Base-by-base conservation (phyloP, 1,284 basidiomycete species). In the Sanghuangporus weigelae region DNA sequence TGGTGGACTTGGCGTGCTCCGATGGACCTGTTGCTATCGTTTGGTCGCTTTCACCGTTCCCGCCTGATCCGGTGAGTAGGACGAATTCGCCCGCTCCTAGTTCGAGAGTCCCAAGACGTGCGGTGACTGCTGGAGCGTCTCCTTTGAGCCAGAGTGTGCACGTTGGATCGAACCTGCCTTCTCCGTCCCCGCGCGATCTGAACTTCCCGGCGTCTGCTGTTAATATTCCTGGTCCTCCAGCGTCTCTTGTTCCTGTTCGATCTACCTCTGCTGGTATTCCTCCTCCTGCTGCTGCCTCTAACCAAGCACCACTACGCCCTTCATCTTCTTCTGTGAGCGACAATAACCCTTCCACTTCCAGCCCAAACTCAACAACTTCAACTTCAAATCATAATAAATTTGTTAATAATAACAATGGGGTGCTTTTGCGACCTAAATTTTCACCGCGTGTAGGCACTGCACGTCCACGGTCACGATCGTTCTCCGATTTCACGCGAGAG, bases 381-480 rank as follows among this genome's bases (percentile, higher is more conserved):
- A 42, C 40, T 42, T 42, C 40, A 42, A 42, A 42, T 42, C n/a
- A 11, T 42, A 12, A 11, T 11, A 42, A 42, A 11, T 3, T 3
- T 42, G 12, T n/a, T 42, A 31, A 31, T 31, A 31, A 31, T 31
- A 31, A 31, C 26, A 31, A 31, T 31, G 71, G 67, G 10, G 73
- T 73, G 1, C 82, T 88, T 26, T 84, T 81, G 1, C 72, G 87
- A 38, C 76, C 84, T 2, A 85, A 87, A 61, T 90, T 90, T 68
- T 79, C 82, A 59, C 88, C 89, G 0, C 79, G 80, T 64, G 77
- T 76, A 4, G 76, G 78, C 5, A 76, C 76, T 7, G 68, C 76
- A 10, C 75, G 90, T 7, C 89, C 88, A 1, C 76, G 89, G 21
- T 91, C 89, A 21, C 75, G 87, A 68, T 90, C 88, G 63, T 92